phyloP scores from a whole-genome alignment of 2,329 filamentous ascomycete genomes.

The Elsinoe ampelina region DNA sequence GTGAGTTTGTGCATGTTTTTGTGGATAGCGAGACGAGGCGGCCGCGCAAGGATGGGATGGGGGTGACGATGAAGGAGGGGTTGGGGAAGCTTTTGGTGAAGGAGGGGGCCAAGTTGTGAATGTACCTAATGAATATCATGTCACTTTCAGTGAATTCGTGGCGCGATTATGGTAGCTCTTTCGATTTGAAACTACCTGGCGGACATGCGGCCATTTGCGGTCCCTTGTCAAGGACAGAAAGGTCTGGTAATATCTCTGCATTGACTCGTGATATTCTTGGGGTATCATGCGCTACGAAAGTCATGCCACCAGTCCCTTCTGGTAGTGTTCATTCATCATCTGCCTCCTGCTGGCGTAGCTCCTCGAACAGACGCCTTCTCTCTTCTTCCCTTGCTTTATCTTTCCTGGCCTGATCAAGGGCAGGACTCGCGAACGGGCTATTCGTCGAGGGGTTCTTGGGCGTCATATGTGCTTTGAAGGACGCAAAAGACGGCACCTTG shows the following conservation, averaged over 20 bases:
- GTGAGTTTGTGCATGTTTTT: slow-evolving; percentile 80
- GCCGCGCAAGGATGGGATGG: slow-evolving; percentile 59
- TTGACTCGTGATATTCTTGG: no score
- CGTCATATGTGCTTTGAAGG: slow-evolving; percentile 26
- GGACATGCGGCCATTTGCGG: neutral
- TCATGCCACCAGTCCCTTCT: neutral
- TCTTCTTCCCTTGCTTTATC: slow-evolving; percentile 38
- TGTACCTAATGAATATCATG: neutral
- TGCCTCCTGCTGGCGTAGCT: slow-evolving; percentile 32
- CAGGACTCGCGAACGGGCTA: slow-evolving; percentile 23
- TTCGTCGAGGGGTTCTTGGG: slow-evolving; percentile 18
- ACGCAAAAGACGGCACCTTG: slow-evolving; percentile 36
- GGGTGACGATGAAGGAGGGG: slow-evolving; percentile 42
- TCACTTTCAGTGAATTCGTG: neutral
- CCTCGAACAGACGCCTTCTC: slow-evolving; percentile 35
- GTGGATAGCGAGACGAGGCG: slow-evolving; percentile 64
- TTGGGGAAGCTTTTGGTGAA: slow-evolving; percentile 24
- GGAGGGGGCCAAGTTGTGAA: slow-evolving; percentile 15
- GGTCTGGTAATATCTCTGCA: neutral
- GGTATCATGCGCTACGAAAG: no score
- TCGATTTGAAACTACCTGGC: no score
- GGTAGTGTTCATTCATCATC: neutral
- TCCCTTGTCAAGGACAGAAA: neutral
- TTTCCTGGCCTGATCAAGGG: slow-evolving; percentile 35
- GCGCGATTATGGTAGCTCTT: neutral